Conservation (phyloP, 257 asterid genomes). For the Solanum bulbocastanum region DNA sequence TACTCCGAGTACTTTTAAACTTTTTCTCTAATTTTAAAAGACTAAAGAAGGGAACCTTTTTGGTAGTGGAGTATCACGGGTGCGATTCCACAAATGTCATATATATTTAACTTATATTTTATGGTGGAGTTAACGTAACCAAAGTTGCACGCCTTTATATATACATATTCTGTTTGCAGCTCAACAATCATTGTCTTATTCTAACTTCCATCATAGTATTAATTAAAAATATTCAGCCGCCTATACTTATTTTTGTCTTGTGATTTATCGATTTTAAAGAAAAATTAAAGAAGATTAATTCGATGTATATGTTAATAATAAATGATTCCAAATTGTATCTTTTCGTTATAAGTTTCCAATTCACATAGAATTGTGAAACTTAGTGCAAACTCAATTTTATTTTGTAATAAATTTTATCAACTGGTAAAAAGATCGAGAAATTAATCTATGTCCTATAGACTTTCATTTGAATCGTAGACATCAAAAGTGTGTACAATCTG, state of each 20-base stretch:
- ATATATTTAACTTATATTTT: not conserved
- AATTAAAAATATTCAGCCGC: not conserved
- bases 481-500: not conserved
- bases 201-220: not conserved
- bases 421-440: not conserved
- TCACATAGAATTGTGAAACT: not conserved
- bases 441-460: not conserved
- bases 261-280: not conserved
- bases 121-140: not conserved
- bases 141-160: not conserved
- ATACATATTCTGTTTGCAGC: not conserved
- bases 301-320: not conserved
- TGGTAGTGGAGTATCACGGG: not conserved
- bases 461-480: not conserved
- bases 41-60: not conserved
- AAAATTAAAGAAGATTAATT: not conserved
- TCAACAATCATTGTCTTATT: not conserved
- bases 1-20: not conserved
- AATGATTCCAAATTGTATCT: not conserved
- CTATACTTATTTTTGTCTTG: not conserved
- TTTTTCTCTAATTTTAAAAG: not conserved
- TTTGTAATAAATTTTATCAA: not conserved
- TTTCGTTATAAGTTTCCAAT: not conserved
- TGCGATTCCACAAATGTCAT: not conserved
- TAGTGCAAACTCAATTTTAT: not conserved